Evolutionary conservation across 108 stramenopile species (phyloP), one percentile per base, ranked within the genome.

Genomic region (Conticribra guillardii): DNA sequence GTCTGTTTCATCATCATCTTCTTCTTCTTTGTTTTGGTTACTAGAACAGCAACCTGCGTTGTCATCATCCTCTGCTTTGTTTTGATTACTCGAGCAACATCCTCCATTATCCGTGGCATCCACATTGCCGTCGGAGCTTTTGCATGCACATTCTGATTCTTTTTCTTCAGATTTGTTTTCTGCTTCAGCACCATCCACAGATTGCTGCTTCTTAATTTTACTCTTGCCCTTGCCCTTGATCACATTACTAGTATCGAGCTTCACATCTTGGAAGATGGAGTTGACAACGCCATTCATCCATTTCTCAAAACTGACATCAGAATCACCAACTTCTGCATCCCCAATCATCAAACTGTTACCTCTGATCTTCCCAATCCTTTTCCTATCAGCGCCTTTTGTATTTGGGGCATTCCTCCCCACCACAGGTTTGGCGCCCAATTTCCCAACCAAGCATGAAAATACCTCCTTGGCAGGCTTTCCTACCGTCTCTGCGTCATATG

Each of bases 401-500:
- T 27, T 68, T 0, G 46, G 29, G 7, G 56, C 9, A 15, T 34
- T 61, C 32, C 29, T 68, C 17, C 69, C 71, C 28, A 87, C 62
- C 41, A 82, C 27, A 9, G 79, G 77, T 21, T 74, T 64, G 1
- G 89, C 94, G 17, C 94, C 94, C 29, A 93, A 63, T 49, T 82
- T 76, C 32, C 66, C 73, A 31, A 85, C 65, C 47, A 89, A 81
- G 0, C 49, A 44, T 0, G 58, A 47, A 48, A 87, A 85, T 14
- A 87, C 87, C 29, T 93, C 88, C 58, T 79, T 79, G 33, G 91
- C 91, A 7, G 94, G 94, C 65, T 81, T 87, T 16, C 94, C 89
- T 55, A 95, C 79, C 19, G 85, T 90, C 4, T 84, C 71, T 45
- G 73, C 19, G 44, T 88, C 89, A 60, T 95, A 95, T 23, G 85